Conservation (phyloP, 176 grass and related monocot genomes). For the Saccharum officinarum region DNA sequence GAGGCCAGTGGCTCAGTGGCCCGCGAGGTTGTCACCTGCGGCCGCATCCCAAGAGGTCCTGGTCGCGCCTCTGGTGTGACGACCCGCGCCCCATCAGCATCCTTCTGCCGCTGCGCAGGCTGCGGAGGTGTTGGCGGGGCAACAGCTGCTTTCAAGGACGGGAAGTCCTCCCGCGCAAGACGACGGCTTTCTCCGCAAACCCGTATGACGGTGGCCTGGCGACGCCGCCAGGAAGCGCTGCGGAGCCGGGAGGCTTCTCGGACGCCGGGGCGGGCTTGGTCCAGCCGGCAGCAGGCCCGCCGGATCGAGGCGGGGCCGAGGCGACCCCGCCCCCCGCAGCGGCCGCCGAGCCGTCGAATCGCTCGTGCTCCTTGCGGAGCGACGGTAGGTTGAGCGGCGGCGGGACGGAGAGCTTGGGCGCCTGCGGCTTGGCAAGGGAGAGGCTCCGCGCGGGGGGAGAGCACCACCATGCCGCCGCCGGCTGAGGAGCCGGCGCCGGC, state of each 20-base stretch:
- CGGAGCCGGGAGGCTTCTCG: slow-evolving; percentile 49
- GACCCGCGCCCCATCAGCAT: slow-evolving; percentile 38
- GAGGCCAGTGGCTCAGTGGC: slow-evolving; percentile 35
- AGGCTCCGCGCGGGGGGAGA: slow-evolving; percentile 61
- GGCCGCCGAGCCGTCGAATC: slow-evolving; percentile 62
- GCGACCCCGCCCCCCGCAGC: slow-evolving; percentile 32
- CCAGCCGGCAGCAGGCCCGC: slow-evolving; percentile 64
- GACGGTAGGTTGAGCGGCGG: slow-evolving; percentile 94
- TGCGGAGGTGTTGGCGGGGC: slow-evolving; percentile 34
- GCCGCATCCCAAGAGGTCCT: slow-evolving; percentile 70
- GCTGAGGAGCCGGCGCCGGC: slow-evolving; percentile 3
- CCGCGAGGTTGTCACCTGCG: slow-evolving; percentile 60
- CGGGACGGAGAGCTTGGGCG: slow-evolving; percentile 86
- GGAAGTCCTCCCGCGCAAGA: slow-evolving; percentile 97
- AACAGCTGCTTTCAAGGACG: slow-evolving; percentile 75
- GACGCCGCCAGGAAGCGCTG: slow-evolving; percentile 8
- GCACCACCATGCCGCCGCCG: slow-evolving; percentile 74
- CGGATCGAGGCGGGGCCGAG: slow-evolving; percentile 50
- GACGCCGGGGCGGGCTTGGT: slow-evolving; percentile 56
- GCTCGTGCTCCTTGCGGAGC: slow-evolving; percentile 91
- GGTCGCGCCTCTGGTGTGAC: slow-evolving; percentile 32
- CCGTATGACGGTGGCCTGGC: slow-evolving; percentile 35
- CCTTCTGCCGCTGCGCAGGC: slow-evolving; percentile 58
- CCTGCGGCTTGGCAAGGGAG: slow-evolving; percentile 53
- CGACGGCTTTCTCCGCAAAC: slow-evolving; percentile 62